phyloP scores from a whole-genome alignment of 2,329 filamentous ascomycete species.

The Phialophora expanda region DNA sequence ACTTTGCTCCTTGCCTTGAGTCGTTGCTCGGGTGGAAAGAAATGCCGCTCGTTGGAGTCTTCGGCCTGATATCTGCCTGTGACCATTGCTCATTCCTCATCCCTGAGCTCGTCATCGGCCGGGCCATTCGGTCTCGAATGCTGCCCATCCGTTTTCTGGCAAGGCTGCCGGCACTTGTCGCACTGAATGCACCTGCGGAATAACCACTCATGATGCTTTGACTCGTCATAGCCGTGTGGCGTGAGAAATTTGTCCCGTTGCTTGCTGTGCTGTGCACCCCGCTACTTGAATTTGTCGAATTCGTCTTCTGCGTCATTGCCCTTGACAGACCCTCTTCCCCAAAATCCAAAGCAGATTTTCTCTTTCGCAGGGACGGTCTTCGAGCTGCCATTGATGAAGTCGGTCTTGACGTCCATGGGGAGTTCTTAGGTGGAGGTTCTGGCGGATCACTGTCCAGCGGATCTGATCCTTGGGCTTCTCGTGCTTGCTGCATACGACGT shows the following conservation, averaged over 20 bases:
- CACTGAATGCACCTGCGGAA: slow-evolving; percentile 88
- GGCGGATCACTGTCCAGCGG: slow-evolving; percentile 62
- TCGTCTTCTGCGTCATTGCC: slow-evolving; percentile 88
- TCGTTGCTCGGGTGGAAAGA: slow-evolving; percentile 90
- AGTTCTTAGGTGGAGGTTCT: slow-evolving; percentile 66
- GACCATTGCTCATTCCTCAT: slow-evolving; percentile 47
- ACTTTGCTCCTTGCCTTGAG: slow-evolving; percentile 63
- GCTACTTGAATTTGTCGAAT: slow-evolving; percentile 75
- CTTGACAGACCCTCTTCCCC: slow-evolving; percentile 71
- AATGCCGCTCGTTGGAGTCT: slow-evolving; percentile 71
- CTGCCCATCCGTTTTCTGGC: slow-evolving; percentile 66
- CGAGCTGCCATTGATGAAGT: slow-evolving; percentile 50
- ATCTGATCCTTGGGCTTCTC: slow-evolving; percentile 47
- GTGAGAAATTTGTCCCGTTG: slow-evolving; percentile 66
- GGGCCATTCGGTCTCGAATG: slow-evolving; percentile 43
- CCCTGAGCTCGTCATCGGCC: slow-evolving; percentile 53
- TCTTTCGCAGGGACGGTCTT: slow-evolving; percentile 46
- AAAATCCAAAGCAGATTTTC: slow-evolving; percentile 72
- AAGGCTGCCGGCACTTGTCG: slow-evolving; percentile 92
- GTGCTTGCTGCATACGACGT: slow-evolving; percentile 68
- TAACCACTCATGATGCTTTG: slow-evolving; percentile 91
- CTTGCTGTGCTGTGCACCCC: slow-evolving; percentile 71
- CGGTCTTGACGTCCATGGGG: slow-evolving; percentile 49
- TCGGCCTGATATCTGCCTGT: slow-evolving; percentile 48
- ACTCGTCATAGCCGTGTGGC: slow-evolving; percentile 76